Evolutionary conservation across 108 stramenopile genomes (phyloP).

Genomic region (Craspedostauros australis): DNA sequence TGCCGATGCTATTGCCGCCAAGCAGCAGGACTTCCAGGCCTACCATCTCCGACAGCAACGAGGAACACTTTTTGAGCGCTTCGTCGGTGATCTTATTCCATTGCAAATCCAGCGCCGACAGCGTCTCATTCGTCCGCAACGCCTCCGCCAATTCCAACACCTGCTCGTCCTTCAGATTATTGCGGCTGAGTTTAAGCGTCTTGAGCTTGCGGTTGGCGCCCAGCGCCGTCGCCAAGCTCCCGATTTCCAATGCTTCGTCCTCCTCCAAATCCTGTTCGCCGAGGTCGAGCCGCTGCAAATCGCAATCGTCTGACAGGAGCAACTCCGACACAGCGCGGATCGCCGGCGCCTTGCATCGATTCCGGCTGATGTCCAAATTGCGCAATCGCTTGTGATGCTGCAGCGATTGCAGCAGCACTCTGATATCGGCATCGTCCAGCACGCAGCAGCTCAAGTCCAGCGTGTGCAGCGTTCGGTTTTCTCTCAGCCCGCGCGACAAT

Average conservation of each 20-base stretch:
- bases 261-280: conserved; percentile 8
- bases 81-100: conserved; percentile 13
- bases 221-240: conserved; percentile 1
- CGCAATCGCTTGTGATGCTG: conserved; percentile 4
- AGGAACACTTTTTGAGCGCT: conserved; percentile 3
- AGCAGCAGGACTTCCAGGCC: conserved; percentile 8
- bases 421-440: conserved; percentile 6
- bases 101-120: conserved; percentile 16
- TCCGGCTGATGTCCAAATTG: conserved; percentile 9
- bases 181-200: conserved; percentile 13
- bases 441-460: conserved; percentile 15
- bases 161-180: conserved; percentile 5
- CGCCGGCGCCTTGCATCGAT: neutral
- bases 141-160: conserved; percentile 3
- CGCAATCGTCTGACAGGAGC: neutral
- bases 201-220: conserved; percentile 1
- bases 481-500: conserved; percentile 2
- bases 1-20: conserved; percentile 23
- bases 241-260: conserved; percentile 10
- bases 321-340: conserved; percentile 7
- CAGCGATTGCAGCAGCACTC: neutral
- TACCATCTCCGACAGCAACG: conserved; percentile 1
- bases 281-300: conserved; percentile 4
- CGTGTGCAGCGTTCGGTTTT: conserved; percentile 4
- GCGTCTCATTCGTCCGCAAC: conserved; percentile 10